Base-by-base conservation (phyloP, 2,329 filamentous ascomycete genomes). In the Penicillium sp. region DNA sequence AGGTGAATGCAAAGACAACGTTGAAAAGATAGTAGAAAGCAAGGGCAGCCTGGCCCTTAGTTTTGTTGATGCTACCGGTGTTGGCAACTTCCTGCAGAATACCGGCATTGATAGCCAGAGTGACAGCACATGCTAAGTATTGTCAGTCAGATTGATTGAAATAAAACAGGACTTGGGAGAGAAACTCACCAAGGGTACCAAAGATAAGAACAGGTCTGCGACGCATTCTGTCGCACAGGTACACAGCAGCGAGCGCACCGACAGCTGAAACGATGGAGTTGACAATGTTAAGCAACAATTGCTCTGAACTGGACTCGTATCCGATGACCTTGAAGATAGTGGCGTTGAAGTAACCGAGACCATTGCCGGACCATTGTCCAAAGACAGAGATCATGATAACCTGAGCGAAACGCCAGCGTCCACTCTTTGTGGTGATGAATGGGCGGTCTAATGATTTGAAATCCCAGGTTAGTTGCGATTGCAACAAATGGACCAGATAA, bases 311-410 rank as follows among this genome's bases (percentile, higher is more conserved):
- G 0, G 59, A 55, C 10, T 56, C 63, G 44, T 68, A 69, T 34
- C 64, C 64, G 16, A 69, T 6, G n/a, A 55, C 58, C 18, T 72
- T 58, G 63, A 77, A 79, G 60, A 81, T 80, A 35, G 71, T 73
- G 7, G 78, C 71, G 65, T 80, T 80, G 67, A 79, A 81, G 69
- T 80, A 81, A 13, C 78, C 76, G 7, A 80, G 73, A 47, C 78
- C 78, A 53, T 79, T 79, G 18, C 78, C 78, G 0, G 78, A 79
- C 67, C 79, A 80, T 61, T 80, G 78, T 14, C 78, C 78, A 51
- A 80, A 80, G 56, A 79, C 70, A 41, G 77, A 78, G 58, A 80
- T 79, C 76, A 80, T 79, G 58, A 79, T 58, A 39, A 80, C 77
- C 56, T 80, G 77, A 4, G 72, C 68, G 51, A 78, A 76, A 23